These are phyloP conservation scores for Ogataea neopini DNA, from an alignment of 805 yeast genomes.

Conservation along the genomic window DNA sequence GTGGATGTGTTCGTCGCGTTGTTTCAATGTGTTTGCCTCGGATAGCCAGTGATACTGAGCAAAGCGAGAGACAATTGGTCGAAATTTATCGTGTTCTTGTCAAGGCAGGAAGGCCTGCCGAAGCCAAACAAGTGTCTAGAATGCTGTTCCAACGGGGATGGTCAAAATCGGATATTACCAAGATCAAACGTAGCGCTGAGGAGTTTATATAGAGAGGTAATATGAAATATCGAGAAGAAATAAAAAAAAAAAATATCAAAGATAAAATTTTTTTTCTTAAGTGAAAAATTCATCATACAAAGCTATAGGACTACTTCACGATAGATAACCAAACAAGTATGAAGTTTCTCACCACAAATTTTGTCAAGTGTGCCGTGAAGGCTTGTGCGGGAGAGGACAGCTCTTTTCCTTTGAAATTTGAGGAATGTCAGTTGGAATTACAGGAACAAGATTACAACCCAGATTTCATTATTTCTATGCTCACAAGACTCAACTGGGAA, in stretches of 20 bases:
- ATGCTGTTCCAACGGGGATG: background rate
- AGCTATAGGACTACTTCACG: background rate
- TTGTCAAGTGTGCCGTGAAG: conserved; percentile 90
- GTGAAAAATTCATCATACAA: background rate
- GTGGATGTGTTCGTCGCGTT: background rate
- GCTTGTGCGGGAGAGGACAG: conserved; percentile 71
- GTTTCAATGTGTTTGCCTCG: conserved; percentile 3
- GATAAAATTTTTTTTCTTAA: background rate
- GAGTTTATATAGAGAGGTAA: background rate
- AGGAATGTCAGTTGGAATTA: conserved; percentile 67
- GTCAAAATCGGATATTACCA: background rate
- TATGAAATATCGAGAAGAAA: too few species aligned
- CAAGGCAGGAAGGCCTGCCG: conserved; percentile 11
- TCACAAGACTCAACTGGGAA: conserved; percentile 85
- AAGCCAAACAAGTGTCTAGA: conserved; percentile 9
- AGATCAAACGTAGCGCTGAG: background rate
- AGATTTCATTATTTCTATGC: conserved; percentile 71
- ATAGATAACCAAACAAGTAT: conserved; percentile 37
- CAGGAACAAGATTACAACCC: conserved; percentile 83
- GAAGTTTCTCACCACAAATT: conserved; percentile 96
- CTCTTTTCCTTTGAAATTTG: conserved; percentile 78
- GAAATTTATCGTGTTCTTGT: conserved; percentile 10
- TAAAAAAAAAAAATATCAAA: background rate
- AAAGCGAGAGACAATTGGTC: conserved; percentile 4
- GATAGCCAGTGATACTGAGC: background rate